Conservation (phyloP, 2,329 filamentous ascomycete species). For the Didymella arachidicola region DNA sequence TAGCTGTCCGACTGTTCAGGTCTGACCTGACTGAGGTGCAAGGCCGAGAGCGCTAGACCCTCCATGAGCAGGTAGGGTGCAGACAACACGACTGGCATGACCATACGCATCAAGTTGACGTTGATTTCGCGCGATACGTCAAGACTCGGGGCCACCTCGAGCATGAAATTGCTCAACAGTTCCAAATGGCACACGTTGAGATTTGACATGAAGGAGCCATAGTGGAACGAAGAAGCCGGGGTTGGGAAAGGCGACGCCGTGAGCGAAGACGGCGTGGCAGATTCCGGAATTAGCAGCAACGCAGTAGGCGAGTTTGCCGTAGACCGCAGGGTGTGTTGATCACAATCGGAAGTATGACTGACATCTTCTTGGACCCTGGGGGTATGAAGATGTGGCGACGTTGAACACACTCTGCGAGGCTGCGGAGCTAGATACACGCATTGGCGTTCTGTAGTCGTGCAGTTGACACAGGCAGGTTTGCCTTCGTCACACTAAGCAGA, state of each 20-base stretch:
- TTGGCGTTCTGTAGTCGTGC: background rate
- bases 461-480: background rate
- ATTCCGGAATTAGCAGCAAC: background rate
- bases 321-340: background rate
- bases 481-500: background rate
- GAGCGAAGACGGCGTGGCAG: slow-evolving; percentile 10
- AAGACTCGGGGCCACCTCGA: slow-evolving; percentile 23
- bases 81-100: slow-evolving; percentile 26
- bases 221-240: slow-evolving; percentile 14
- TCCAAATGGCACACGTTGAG: slow-evolving; percentile 33
- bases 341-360: background rate
- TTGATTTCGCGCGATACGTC: slow-evolving; percentile 3
- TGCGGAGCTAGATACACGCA: background rate
- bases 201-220: slow-evolving; percentile 1
- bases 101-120: slow-evolving; percentile 9
- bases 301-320: background rate
- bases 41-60: slow-evolving; percentile 29
- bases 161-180: slow-evolving; percentile 29
- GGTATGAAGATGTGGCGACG: background rate
- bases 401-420: background rate
- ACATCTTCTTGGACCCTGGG: background rate
- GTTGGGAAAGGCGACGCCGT: slow-evolving; percentile 3
- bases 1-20: slow-evolving; percentile 19
- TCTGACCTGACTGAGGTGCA: slow-evolving; percentile 27
- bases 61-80: slow-evolving; percentile 26